These are phyloP conservation scores for Entomortierella lignicola DNA, from an alignment of 192 early-diverging fungal genomes.

Conservation along the genomic window DNA sequence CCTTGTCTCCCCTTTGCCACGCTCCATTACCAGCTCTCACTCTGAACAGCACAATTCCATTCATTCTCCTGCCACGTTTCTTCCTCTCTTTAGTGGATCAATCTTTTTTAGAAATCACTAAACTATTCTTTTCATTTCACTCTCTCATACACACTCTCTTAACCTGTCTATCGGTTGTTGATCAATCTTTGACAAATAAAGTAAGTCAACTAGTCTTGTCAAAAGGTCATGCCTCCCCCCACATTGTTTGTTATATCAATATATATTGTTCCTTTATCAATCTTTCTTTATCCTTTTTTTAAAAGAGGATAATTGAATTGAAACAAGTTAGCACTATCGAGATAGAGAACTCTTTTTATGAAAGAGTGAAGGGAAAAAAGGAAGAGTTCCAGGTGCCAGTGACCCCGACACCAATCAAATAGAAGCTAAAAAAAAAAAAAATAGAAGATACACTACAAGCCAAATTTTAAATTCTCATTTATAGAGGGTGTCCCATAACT, in stretches of 20 bases:
- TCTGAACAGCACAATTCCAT: not conserved
- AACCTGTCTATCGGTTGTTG: slow-evolving; percentile 3
- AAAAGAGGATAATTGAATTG: too few species aligned
- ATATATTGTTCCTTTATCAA: not conserved
- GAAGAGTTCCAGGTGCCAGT: not conserved
- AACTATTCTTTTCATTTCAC: too few species aligned
- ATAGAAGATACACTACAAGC: not conserved
- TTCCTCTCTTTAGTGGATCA: not conserved
- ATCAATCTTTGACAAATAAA: slow-evolving; percentile 7
- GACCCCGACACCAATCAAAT: not conserved
- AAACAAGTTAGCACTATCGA: too few species aligned
- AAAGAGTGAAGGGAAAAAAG: not conserved
- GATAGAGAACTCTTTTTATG: too few species aligned
- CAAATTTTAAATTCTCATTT: not conserved
- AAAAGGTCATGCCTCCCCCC: too few species aligned
- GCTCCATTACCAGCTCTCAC: slow-evolving; percentile 9
- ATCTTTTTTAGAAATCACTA: not conserved
- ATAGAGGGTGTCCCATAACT: not conserved
- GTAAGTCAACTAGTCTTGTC: not conserved
- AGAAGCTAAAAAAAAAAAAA: not conserved
- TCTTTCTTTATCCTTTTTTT: too few species aligned
- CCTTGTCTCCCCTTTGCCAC: slow-evolving; percentile 15
- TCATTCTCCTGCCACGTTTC: not conserved
- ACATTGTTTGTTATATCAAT: too few species aligned
- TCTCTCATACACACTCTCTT: not conserved